phyloP scores from a whole-genome alignment of 2,329 filamentous ascomycete species.

The Herpomyces periplanetae region DNA sequence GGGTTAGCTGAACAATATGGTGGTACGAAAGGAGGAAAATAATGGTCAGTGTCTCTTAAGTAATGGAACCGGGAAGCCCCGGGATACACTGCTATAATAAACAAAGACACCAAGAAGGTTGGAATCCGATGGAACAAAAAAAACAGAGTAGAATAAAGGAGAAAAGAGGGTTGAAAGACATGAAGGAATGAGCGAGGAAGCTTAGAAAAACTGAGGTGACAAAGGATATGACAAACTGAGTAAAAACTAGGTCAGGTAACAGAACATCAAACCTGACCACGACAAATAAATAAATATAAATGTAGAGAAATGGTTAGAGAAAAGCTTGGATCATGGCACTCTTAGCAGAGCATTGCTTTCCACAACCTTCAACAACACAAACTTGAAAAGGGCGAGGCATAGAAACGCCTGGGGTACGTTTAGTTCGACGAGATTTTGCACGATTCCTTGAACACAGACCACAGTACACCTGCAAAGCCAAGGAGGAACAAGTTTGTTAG shows the following conservation, averaged over 20 bases:
- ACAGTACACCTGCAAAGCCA: slow-evolving; percentile 16
- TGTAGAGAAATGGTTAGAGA: slow-evolving; percentile 5
- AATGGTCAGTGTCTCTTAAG: too few relatives aligned
- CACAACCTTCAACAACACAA: slow-evolving; percentile 11
- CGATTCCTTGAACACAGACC: slow-evolving; percentile 12
- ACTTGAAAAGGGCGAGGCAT: slow-evolving; percentile 11
- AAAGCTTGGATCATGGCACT: slow-evolving; percentile 9
- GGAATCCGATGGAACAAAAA: too few relatives aligned
- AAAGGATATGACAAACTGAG: too few relatives aligned
- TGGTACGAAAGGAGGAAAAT: too few relatives aligned
- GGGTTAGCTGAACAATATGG: too few relatives aligned
- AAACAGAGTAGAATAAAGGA: too few relatives aligned
- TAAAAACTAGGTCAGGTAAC: slow-evolving; percentile 1
- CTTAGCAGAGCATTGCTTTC: slow-evolving; percentile 6
- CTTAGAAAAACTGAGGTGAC: background rate
- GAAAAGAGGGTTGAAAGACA: background rate
- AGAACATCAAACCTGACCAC: slow-evolving; percentile 1
- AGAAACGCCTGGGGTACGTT: too few relatives aligned
- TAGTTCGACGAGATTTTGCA: too few relatives aligned
- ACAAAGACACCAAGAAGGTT: too few relatives aligned
- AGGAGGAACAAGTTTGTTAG: too few relatives aligned
- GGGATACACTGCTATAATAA: too few relatives aligned
- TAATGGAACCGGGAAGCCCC: too few relatives aligned
- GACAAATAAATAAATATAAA: background rate
- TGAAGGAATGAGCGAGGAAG: background rate